Base-by-base conservation (phyloP, 768 basidiomycete species). In the Tulasnella sp. region DNA sequence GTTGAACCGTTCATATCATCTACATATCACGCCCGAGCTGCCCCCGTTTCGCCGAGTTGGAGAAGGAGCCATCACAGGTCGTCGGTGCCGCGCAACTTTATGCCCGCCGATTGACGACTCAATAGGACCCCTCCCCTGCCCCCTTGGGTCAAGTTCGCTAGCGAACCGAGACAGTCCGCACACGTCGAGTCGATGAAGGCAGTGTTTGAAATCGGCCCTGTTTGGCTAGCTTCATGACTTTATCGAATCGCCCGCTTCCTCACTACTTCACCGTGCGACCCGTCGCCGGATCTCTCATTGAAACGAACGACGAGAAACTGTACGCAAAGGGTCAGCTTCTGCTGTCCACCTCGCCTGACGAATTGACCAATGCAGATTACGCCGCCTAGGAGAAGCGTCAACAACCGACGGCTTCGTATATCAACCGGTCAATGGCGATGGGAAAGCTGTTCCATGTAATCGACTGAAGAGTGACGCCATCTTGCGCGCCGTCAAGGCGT, bases 191-290 rank as follows among this genome's bases (percentile, higher is more conserved):
- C 90, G 22, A 86, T 88, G 1, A 87, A 95, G 22, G 93, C 93
- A 0, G 90, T 92, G 3, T 89, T 94, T 82, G 88, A 94, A 82
- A 94, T 95, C 83, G 91, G 91, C 24, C 85, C 93, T 1, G 86
- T 93, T 2, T 95, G 94, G 92, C 90, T 31, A 91, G 90, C 11
- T 87, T 95, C 76, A 90, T 94, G 37, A 92, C 93, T 31, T 84
- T 95, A 40, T 88, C 93, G 14, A 89, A 93, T 84, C 90, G 94
- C 28, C 80, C 82, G 11, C 72, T 50, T 50, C 48, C 48, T 18
- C 48, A 3, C 6, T 50, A 14, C 73, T 8, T 18, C 69, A 3
- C 12, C 72, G 44, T 8, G 60, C 8, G 60, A 64, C 14, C 60
- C 60, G 12, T 64, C 60, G n/a, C 60, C 60, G n/a, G 60, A 64